phyloP scores from a whole-genome alignment of 805 yeast genomes.

The Cyberlindnera suaveolens region DNA sequence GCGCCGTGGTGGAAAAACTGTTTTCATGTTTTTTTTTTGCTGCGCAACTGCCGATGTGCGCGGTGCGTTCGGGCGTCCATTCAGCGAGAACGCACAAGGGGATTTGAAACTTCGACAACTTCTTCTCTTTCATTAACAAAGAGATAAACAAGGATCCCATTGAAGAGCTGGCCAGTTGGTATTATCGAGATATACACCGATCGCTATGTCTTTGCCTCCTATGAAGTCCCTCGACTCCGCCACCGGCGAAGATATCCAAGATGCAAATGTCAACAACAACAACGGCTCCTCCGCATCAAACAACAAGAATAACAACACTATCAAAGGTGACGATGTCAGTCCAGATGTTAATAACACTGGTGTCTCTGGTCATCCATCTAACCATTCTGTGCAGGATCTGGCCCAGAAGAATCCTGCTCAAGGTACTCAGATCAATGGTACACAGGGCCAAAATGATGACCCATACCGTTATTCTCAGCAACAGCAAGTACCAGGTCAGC shows the following conservation, averaged over 20 bases:
- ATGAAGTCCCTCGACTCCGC: constrained; percentile 10
- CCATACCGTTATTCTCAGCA: constrained; percentile 12
- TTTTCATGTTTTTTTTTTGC: too few relatives aligned
- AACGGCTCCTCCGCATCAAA: constrained; percentile 1
- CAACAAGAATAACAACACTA: constrained; percentile 7
- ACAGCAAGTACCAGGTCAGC: constrained; percentile 6
- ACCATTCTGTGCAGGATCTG: background rate
- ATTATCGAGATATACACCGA: too few relatives aligned
- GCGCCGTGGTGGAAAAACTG: too few relatives aligned
- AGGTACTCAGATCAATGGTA: constrained; percentile 2
- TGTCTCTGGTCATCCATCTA: background rate
- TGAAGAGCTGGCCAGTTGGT: background rate
- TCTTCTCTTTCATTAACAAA: background rate
- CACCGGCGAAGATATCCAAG: constrained; percentile 7
- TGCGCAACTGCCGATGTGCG: too few relatives aligned
- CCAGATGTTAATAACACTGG: background rate
- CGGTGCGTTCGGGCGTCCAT: background rate
- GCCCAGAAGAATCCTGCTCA: background rate
- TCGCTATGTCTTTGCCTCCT: constrained; percentile 14
- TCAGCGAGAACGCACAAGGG: constrained; percentile 1
- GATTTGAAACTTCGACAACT: background rate
- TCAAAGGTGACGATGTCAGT: constrained; percentile 1
- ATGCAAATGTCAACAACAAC: constrained; percentile 5
- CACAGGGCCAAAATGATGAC: constrained; percentile 7
- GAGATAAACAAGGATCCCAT: background rate